phyloP scores from a whole-genome alignment of 2,329 filamentous ascomycete genomes.

The Aspergillus sp. region DNA sequence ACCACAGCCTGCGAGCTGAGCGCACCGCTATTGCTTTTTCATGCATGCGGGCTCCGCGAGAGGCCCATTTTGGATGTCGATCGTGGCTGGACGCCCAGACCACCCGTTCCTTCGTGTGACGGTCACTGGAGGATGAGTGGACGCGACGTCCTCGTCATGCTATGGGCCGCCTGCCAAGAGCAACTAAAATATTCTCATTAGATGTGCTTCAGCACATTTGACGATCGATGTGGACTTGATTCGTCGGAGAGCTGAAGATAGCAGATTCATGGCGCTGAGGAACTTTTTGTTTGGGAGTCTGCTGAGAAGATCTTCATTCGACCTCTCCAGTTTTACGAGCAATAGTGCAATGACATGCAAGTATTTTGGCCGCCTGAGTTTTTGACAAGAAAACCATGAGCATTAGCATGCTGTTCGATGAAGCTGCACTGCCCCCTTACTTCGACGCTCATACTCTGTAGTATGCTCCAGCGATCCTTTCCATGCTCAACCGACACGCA shows the following conservation, averaged over 20 bases:
- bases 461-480: not conserved
- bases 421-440: not conserved
- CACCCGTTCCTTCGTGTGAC: not conserved
- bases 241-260: not conserved
- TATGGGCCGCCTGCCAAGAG: not conserved
- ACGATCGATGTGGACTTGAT: not conserved
- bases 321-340: not conserved
- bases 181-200: not conserved
- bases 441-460: not conserved
- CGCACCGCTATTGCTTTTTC: not conserved
- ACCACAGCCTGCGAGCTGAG: not conserved
- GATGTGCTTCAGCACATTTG: not conserved
- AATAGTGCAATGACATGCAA: not conserved
- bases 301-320: not conserved
- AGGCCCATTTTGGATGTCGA: not conserved
- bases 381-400: not conserved
- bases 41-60: not conserved
- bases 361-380: not conserved
- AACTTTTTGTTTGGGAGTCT: not conserved
- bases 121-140: not conserved
- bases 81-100: constrained; percentile 1
- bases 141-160: not conserved
- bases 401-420: not conserved
- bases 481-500: too few relatives aligned
- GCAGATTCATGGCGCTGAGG: not conserved